Base-by-base conservation (phyloP, 768 basidiomycete genomes). In the Rhizopogon sp. region DNA sequence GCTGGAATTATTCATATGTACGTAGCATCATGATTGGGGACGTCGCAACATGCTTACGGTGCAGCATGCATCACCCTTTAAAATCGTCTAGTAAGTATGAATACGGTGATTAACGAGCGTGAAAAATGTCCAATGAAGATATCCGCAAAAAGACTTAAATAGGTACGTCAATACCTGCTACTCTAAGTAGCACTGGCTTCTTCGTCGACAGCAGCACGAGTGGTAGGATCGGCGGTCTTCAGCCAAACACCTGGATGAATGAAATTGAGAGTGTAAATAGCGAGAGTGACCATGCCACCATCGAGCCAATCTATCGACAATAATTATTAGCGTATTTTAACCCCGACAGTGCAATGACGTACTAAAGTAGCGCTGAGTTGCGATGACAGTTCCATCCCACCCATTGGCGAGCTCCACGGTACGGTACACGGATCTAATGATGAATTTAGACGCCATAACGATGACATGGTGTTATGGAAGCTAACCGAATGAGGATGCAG, bases 321-420 rank as follows among this genome's bases (percentile, higher is more conserved):
- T 45, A 29, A 37, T 39, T 22, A 17, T 6, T 8, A 44, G 51
- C 10, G 22, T 22, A 11, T 16, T 37, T 3, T 25, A 6, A 2
- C 1, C 28, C 10, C 22, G 17, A 35, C 5, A 22, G 41, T 45
- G 22, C 35, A 11, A 35, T 0, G 9, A 69, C 76, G 39, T 47
- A 79, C 78, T 74, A 66, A 82, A 80, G 57, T 75, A 77, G 4
- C 71, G 58, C 58, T 85, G 67, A 2, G 77, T 79, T 9, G 63
- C 58, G 55, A 82, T 80, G 55, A 84, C 75, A 2, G 60, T 58
- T 8, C 83, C 82, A 28, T 58, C 57, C 79, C 81, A 85, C 14
- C 58, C 58, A 6, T 57, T 35, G 3, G 58, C 45, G 20, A 59
- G 52, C 25, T 59, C 58, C 3, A 57, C 22, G 16, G 58, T 59